Evolutionary conservation across 2,329 filamentous ascomycete species (phyloP).

Genomic region (Colletotrichum sojae): DNA sequence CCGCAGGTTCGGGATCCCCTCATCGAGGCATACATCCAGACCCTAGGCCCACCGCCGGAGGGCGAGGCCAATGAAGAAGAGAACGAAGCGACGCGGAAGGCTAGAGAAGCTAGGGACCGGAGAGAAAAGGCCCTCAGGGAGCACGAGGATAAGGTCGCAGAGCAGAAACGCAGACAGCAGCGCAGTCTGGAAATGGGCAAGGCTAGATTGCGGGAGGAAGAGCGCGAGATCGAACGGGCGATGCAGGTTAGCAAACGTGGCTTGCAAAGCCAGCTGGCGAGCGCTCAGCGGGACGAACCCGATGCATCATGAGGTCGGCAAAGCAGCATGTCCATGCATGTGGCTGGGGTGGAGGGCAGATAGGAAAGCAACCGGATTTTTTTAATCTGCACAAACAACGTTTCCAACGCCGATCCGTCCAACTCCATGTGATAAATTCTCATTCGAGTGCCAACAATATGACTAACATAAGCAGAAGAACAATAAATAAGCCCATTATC

Average conservation of each 20-base stretch:
- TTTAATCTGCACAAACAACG: background rate
- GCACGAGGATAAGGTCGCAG: slow-evolving; percentile 72
- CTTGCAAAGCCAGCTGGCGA: slow-evolving; percentile 71
- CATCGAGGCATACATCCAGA: slow-evolving; percentile 76
- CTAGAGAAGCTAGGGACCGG: slow-evolving; percentile 65
- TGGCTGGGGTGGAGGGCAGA: slow-evolving; percentile 9
- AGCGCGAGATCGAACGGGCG: slow-evolving; percentile 76
- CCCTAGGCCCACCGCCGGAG: slow-evolving; percentile 70
- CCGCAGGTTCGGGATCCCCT: slow-evolving; percentile 73
- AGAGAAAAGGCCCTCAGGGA: slow-evolving; percentile 73
- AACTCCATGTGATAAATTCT: slow-evolving; percentile 5
- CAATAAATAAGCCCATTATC: background rate
- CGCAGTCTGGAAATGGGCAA: slow-evolving; percentile 73
- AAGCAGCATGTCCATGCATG: background rate
- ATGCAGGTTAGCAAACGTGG: slow-evolving; percentile 79
- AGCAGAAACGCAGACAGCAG: slow-evolving; percentile 73
- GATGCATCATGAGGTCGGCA: slow-evolving; percentile 15
- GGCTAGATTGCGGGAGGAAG: slow-evolving; percentile 74
- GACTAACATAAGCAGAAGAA: slow-evolving; percentile 21
- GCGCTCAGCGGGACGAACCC: slow-evolving; percentile 40
- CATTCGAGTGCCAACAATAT: background rate
- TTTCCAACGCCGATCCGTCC: slow-evolving; percentile 8
- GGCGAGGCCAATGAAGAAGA: slow-evolving; percentile 56
- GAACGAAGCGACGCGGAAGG: slow-evolving; percentile 65
- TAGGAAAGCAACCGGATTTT: slow-evolving; percentile 8